Conservation (phyloP, 352 stramenopile species). For the Phytophthora pluvialis region DNA sequence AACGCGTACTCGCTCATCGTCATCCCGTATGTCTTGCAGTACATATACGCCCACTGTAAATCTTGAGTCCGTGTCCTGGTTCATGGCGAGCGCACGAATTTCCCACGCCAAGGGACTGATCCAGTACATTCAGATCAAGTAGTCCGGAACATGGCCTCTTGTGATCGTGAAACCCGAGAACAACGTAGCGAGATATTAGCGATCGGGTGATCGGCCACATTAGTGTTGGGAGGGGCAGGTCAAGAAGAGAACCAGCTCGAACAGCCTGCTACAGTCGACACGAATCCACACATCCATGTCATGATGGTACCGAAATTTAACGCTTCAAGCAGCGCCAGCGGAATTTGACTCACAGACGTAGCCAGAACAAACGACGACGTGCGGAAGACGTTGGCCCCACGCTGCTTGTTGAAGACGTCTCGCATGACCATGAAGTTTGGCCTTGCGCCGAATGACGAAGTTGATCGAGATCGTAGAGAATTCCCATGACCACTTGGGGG, state of each 20-base stretch:
- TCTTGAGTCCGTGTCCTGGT: background rate
- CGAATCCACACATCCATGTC: slow-evolving; percentile 74
- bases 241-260: slow-evolving; percentile 60
- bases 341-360: background rate
- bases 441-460: background rate
- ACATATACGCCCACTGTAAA: background rate
- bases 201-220: background rate
- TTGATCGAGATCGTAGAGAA: background rate
- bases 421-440: background rate
- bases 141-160: background rate
- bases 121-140: slow-evolving; percentile 3
- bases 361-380: background rate
- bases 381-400: background rate
- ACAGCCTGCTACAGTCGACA: slow-evolving; percentile 42
- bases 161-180: slow-evolving; percentile 5
- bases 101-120: background rate
- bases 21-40: too few species aligned
- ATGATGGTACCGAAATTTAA: slow-evolving; percentile 69
- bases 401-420: background rate
- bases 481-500: background rate
- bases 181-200: background rate
- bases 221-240: background rate
- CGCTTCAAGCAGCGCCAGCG: background rate
- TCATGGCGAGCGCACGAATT: background rate
- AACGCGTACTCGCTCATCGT: background rate